Conservation (phyloP, 495 filamentous ascomycete species). For the Margaritispora aquatica region DNA sequence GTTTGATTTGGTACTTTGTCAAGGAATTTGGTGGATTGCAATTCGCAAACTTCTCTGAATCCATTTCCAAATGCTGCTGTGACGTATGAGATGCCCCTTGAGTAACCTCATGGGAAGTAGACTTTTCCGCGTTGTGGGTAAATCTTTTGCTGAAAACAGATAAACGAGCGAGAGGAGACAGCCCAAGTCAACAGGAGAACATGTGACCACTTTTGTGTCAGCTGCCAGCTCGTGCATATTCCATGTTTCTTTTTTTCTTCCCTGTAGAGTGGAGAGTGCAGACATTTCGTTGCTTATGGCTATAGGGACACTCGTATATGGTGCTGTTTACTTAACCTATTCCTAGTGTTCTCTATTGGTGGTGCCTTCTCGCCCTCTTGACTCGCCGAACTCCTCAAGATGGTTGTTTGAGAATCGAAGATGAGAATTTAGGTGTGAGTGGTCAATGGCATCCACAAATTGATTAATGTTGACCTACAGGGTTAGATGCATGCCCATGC, state of each 20-base stretch:
- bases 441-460: not conserved
- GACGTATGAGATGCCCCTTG: too few relatives aligned
- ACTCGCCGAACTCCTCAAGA: not conserved
- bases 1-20: not conserved
- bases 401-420: not conserved
- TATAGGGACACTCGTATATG: too few relatives aligned
- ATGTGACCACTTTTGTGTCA: not conserved
- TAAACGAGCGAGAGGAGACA: not conserved
- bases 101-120: too few relatives aligned
- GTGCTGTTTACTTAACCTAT: too few relatives aligned
- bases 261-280: too few relatives aligned
- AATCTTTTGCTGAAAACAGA: too few relatives aligned
- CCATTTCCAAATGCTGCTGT: too few relatives aligned
- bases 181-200: not conserved
- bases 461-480: not conserved
- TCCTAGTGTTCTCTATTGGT: too few relatives aligned
- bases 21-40: not conserved
- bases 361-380: not conserved
- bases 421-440: not conserved
- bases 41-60: too few relatives aligned
- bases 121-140: too few relatives aligned
- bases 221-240: not conserved
- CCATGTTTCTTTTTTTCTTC: not conserved
- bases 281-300: too few relatives aligned
- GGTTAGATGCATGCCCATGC: not conserved